Percentiles rank a stretch among this genome's conserved stretches.
Evolutionary conservation across 176 grass and related monocot species (phyloP).

Genomic region (Avena eriantha): DNA sequence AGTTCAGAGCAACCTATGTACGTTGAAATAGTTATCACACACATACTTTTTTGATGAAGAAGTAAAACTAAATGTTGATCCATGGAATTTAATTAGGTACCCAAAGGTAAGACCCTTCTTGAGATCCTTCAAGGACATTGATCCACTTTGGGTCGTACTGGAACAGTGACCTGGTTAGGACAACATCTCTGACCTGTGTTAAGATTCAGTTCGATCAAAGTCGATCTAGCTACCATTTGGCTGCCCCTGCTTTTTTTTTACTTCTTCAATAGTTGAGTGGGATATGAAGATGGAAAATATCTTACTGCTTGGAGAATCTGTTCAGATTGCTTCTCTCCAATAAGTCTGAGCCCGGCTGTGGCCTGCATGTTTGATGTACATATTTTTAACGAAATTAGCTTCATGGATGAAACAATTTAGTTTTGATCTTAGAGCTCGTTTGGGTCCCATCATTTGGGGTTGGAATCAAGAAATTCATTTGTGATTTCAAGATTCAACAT

Average conservation of each 20-base stretch:
- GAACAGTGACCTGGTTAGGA: slow-evolving; percentile 21
- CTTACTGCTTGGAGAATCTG: slow-evolving; percentile 54
- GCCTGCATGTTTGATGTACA: slow-evolving; percentile 28
- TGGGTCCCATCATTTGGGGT: too few species aligned
- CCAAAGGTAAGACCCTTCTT: slow-evolving; percentile 70
- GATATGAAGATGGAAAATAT: background rate
- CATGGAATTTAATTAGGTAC: slow-evolving; percentile 9
- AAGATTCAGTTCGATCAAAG: background rate
- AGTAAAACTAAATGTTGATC: too few species aligned
- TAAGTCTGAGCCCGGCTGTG: slow-evolving; percentile 50
- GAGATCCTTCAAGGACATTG: slow-evolving; percentile 50
- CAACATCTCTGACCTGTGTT: slow-evolving; percentile 46
- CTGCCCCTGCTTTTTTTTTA: too few species aligned
- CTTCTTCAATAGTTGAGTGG: background rate
- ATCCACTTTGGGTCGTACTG: slow-evolving; percentile 12
- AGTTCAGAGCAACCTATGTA: background rate
- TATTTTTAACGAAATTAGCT: background rate
- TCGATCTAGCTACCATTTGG: background rate
- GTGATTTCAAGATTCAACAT: too few species aligned
- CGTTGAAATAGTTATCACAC: too few species aligned
- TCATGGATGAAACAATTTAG: background rate
- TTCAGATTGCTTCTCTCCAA: slow-evolving; percentile 44
- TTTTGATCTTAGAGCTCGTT: background rate
- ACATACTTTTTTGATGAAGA: background rate
- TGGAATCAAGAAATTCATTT: too few species aligned